These are phyloP conservation scores for Ganoderma lucidum DNA, from an alignment of 1,284 basidiomycete species.

Conservation along the genomic window DNA sequence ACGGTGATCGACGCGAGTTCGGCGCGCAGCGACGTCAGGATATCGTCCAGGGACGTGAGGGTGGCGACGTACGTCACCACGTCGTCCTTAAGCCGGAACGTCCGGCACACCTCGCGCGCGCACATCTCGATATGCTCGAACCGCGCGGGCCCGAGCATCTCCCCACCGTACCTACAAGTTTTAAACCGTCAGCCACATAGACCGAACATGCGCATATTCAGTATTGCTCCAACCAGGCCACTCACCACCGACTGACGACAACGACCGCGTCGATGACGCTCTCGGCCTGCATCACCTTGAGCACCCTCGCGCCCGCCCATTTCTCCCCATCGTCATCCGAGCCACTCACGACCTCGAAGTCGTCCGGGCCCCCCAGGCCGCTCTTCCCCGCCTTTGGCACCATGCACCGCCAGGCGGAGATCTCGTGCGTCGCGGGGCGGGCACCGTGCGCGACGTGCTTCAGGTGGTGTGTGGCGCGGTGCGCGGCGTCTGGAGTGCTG, in stretches of 20 bases:
- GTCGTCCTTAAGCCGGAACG: slow-evolving; percentile 71
- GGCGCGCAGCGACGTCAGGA: slow-evolving; percentile 61
- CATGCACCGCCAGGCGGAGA: slow-evolving; percentile 81
- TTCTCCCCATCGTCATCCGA: slow-evolving; percentile 78
- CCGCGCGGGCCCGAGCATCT: slow-evolving; percentile 71
- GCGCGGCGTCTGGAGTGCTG: slow-evolving; percentile 55
- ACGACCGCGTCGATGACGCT: slow-evolving; percentile 71
- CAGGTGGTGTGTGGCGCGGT: slow-evolving; percentile 54
- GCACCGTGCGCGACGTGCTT: slow-evolving; percentile 59
- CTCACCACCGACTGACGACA: slow-evolving; percentile 78
- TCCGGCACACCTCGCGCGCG: slow-evolving; percentile 73
- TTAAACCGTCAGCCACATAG: neutral
- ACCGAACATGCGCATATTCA: neutral
- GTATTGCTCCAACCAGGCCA: neutral
- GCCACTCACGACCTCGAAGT: slow-evolving; percentile 70
- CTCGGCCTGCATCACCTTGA: slow-evolving; percentile 75
- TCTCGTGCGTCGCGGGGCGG: slow-evolving; percentile 72
- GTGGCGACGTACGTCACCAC: slow-evolving; percentile 64
- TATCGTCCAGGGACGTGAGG: slow-evolving; percentile 67
- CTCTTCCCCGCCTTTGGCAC: slow-evolving; percentile 68
- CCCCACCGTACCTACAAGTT: slow-evolving; percentile 76
- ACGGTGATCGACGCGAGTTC: slow-evolving; percentile 49
- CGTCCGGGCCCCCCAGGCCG: slow-evolving; percentile 75
- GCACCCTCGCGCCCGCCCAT: slow-evolving; percentile 67
- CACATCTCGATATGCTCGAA: slow-evolving; percentile 84